phyloP scores from a whole-genome alignment of 306 rosid species.

The Quercus glauca region DNA sequence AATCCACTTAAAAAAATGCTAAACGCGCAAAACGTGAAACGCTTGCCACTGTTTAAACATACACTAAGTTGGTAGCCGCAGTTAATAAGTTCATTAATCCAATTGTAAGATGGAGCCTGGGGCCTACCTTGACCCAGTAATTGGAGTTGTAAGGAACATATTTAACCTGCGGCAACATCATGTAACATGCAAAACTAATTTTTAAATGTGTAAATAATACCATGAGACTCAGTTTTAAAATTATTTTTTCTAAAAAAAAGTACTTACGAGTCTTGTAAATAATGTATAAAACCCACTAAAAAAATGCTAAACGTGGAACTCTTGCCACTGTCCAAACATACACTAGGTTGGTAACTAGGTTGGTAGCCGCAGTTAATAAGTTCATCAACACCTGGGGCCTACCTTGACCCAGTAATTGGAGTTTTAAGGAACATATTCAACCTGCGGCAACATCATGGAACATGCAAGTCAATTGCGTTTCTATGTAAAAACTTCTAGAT shows the following conservation, averaged over 20 bases:
- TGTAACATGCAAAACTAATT: background rate
- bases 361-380: no score
- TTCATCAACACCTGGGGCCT: background rate
- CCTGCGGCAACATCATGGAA: background rate
- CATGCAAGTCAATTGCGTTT: background rate
- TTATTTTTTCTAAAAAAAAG: no score
- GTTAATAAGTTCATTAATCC: background rate
- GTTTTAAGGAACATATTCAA: background rate
- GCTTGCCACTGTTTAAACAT: no score
- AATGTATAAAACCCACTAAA: no score
- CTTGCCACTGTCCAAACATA: no score
- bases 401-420: background rate
- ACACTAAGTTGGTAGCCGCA: background rate
- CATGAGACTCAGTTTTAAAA: no score
- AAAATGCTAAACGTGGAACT: no score
- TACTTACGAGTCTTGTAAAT: no score
- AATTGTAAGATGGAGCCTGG: background rate
- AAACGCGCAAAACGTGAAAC: no score
- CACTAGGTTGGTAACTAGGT: no score
- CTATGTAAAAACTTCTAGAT: background rate
- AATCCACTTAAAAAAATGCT: no score
- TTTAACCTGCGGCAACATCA: background rate
- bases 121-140: background rate
- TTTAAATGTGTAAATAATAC: no score
- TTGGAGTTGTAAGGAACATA: background rate